phyloP scores from a whole-genome alignment of 2,329 filamentous ascomycete genomes.

The Monilinia fructigena region DNA sequence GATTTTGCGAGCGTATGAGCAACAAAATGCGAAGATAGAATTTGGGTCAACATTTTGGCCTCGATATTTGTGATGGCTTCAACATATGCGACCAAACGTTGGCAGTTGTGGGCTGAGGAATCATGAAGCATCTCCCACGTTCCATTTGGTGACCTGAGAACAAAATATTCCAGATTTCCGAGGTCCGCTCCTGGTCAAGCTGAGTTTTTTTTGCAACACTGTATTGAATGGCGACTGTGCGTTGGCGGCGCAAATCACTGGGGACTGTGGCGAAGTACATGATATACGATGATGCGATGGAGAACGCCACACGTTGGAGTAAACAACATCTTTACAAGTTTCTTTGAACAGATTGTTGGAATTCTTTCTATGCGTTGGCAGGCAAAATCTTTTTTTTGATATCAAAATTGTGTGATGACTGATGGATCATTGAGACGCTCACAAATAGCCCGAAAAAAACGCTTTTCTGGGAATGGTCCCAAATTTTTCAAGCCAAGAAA shows the following conservation, averaged over 20 bases:
- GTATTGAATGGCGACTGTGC: conserved; percentile 27
- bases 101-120: conserved; percentile 11
- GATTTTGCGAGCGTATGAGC: neutral
- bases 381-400: conserved; percentile 18
- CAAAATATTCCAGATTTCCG: neutral
- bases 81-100: neutral
- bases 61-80: neutral
- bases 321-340: neutral
- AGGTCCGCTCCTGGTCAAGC: conserved; percentile 32
- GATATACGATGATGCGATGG: conserved; percentile 21
- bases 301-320: conserved; percentile 14
- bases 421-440: conserved; percentile 3
- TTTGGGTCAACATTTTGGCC: neutral
- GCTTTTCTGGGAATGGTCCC: conserved; percentile 19
- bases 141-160: conserved; percentile 10
- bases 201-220: conserved; percentile 27
- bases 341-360: conserved; percentile 8
- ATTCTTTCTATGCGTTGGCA: conserved; percentile 21
- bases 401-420: neutral
- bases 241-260: conserved; percentile 32
- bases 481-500: conserved; percentile 12
- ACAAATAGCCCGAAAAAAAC: neutral
- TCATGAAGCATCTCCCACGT: conserved; percentile 4
- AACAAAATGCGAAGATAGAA: conserved; percentile 1
- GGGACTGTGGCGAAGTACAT: conserved; percentile 34